Conservation (phyloP, 164 flowering plant species). For the Aristolochia californica region DNA sequence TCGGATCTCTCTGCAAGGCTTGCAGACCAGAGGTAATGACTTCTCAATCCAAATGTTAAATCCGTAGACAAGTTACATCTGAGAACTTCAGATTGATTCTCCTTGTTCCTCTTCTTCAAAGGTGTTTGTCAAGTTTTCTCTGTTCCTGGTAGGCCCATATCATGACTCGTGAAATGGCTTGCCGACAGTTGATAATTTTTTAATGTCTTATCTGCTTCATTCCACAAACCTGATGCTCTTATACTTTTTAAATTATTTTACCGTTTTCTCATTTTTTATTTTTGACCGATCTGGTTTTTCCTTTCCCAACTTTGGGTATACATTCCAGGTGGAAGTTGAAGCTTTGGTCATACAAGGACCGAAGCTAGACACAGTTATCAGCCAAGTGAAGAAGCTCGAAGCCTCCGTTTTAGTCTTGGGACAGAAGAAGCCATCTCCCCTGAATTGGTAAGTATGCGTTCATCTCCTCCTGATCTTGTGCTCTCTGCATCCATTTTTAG, state of each 20-base stretch:
- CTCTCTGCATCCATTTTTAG: neutral
- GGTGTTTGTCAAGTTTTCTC: neutral
- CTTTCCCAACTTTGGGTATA: neutral
- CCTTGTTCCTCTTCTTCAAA: neutral
- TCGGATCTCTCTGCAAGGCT: conserved; percentile 81
- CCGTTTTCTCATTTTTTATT: conserved; percentile 3
- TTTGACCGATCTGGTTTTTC: neutral
- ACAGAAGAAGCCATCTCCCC: conserved; percentile 55
- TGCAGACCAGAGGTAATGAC: conserved; percentile 63
- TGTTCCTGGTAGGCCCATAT: neutral
- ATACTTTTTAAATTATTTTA: neutral
- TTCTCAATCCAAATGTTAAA: neutral
- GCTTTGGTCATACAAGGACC: conserved; percentile 84
- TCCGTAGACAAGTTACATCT: neutral
- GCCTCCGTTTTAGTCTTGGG: conserved; percentile 76
- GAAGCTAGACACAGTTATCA: conserved; percentile 55
- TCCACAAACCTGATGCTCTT: neutral
- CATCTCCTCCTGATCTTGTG: neutral
- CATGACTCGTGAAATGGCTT: neutral
- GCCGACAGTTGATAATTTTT: neutral
- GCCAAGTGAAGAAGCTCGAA: conserved; percentile 94
- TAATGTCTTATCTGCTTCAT: neutral
- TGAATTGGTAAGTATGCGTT: conserved; percentile 39
- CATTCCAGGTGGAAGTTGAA: conserved; percentile 77
- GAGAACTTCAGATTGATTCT: neutral